Evolutionary conservation across 164 flowering plant species (phyloP).

Genomic region (Taxillus chinensis): DNA sequence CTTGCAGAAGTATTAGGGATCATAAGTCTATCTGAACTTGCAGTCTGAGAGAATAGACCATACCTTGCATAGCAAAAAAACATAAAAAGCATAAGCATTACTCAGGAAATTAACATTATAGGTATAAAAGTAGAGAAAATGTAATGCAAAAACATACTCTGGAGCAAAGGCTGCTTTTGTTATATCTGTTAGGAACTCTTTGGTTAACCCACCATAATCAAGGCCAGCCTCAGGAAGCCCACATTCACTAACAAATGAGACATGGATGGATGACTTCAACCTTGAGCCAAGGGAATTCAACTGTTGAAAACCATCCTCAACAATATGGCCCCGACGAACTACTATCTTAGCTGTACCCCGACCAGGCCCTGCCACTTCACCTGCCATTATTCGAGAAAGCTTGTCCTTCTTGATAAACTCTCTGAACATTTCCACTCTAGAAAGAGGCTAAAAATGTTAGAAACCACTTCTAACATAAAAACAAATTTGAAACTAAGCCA

Average conservation of each 20-base stretch:
- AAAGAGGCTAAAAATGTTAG: constrained; percentile 4
- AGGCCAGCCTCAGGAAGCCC: constrained; percentile 99
- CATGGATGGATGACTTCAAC: constrained; percentile 77
- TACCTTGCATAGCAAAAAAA: constrained; percentile 31
- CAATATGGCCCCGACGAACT: constrained; percentile 80
- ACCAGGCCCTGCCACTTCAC: constrained; percentile 77
- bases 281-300: constrained; percentile 72
- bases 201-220: constrained; percentile 95
- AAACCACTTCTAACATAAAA: not conserved
- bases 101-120: too few species aligned
- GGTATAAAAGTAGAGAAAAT: too few species aligned
- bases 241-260: constrained; percentile 93
- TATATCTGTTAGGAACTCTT: constrained; percentile 92
- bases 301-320: constrained; percentile 96
- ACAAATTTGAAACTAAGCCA: too few species aligned
- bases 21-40: constrained; percentile 76
- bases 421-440: constrained; percentile 94
- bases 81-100: constrained; percentile 1
- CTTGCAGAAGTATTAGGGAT: constrained; percentile 81
- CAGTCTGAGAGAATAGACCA: constrained; percentile 84
- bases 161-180: constrained; percentile 83
- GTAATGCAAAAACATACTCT: constrained; percentile 41
- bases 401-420: constrained; percentile 93
- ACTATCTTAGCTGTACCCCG: constrained; percentile 69
- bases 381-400: constrained; percentile 73